These are phyloP conservation scores for Monosporozyma yasuniensis DNA, from an alignment of 805 yeast genomes.

Conservation along the genomic window DNA sequence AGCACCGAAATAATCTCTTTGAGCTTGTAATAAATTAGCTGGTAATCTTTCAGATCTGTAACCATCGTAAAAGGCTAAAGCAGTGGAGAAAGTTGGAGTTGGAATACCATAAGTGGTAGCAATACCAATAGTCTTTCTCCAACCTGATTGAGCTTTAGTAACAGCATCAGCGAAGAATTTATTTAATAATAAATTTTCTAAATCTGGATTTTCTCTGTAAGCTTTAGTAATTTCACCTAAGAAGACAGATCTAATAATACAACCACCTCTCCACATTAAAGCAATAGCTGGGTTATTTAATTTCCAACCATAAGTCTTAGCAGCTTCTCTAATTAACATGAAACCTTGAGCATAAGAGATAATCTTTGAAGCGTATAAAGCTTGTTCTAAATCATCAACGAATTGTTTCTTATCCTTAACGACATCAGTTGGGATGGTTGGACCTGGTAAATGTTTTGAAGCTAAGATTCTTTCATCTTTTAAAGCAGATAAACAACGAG, in stretches of 20 bases:
- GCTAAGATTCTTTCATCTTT: constrained; percentile 88
- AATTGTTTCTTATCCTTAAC: constrained; percentile 72
- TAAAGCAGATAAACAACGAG: constrained; percentile 91
- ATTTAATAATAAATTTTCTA: constrained; percentile 92
- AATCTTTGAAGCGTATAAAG: constrained; percentile 95
- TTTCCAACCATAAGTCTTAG: constrained; percentile 93
- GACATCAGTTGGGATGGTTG: constrained; percentile 53
- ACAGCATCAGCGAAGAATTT: constrained; percentile 90
- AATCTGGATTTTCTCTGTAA: constrained; percentile 83
- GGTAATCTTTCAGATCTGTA: constrained; percentile 93
- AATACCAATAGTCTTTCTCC: constrained; percentile 82
- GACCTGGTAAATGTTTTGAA: constrained; percentile 70
- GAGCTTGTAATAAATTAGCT: constrained; percentile 97
- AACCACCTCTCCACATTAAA: constrained; percentile 99
- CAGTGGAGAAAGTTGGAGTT: constrained; percentile 96
- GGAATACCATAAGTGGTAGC: constrained; percentile 87
- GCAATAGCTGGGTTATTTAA: constrained; percentile 97
- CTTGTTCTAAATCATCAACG: constrained; percentile 93
- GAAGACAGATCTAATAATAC: constrained; percentile 98
- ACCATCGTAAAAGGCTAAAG: constrained; percentile 96
- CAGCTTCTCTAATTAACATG: constrained; percentile 98
- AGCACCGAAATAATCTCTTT: constrained; percentile 99
- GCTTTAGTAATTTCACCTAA: constrained; percentile 95
- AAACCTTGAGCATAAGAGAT: constrained; percentile 99
- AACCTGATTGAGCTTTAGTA: constrained; percentile 85